Conservation (phyloP, 495 filamentous ascomycete genomes). For the Trichoderma gamsii region DNA sequence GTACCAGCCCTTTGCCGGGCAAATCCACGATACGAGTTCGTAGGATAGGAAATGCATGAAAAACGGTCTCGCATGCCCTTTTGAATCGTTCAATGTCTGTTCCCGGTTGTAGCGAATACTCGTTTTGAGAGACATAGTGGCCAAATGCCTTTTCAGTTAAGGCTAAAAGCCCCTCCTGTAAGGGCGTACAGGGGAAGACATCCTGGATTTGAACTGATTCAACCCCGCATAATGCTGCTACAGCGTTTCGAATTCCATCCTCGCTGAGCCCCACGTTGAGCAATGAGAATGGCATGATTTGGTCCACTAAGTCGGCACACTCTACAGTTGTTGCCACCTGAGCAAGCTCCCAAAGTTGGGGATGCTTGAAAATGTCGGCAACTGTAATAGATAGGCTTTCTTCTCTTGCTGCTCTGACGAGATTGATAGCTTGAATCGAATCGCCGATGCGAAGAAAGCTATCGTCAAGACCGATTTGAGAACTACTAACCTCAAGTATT, state of each 20-base stretch:
- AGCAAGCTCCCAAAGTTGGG: background rate
- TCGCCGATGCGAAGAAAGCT: background rate
- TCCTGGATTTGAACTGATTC: background rate
- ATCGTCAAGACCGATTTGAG: background rate
- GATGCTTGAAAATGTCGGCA: slow-evolving; percentile 1
- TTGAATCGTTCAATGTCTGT: background rate
- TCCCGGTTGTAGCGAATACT: background rate
- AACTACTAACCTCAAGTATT: background rate
- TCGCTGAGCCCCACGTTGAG: background rate
- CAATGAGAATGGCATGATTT: background rate
- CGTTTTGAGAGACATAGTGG: background rate
- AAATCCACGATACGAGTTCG: background rate
- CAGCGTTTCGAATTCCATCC: background rate
- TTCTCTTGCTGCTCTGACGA: background rate
- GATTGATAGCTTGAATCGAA: background rate
- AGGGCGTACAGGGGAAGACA: background rate
- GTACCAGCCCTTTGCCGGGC: background rate
- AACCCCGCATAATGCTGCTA: background rate
- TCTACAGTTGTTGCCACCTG: background rate
- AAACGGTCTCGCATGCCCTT: background rate
- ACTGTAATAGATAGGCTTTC: background rate
- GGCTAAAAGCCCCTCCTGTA: background rate
- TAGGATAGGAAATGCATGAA: background rate
- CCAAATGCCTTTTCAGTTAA: background rate
- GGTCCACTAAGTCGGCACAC: background rate